phyloP scores from a whole-genome alignment of 257 asterid species.

The Ocimum tenuiflorum region DNA sequence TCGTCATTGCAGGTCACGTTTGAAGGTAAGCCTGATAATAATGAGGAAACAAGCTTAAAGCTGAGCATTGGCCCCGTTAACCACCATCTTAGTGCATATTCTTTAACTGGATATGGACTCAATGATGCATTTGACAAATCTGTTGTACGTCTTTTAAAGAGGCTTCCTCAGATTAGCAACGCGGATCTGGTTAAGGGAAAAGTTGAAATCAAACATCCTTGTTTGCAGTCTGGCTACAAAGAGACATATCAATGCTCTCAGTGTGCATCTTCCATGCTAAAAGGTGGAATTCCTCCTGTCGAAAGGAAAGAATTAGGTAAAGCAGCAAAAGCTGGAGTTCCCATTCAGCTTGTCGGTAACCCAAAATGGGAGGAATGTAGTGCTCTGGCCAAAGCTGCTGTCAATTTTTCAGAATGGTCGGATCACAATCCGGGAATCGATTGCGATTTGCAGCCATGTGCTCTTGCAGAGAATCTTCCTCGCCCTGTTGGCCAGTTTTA shows the following conservation, averaged over 20 bases:
- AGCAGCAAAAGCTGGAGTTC: slow-evolving; percentile 46
- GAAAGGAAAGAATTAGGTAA: slow-evolving; percentile 35
- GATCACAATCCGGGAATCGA: slow-evolving; percentile 48
- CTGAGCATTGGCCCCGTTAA: not conserved
- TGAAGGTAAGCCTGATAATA: slow-evolving; percentile 44
- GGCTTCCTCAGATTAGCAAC: slow-evolving; percentile 44
- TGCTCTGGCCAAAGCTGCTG: slow-evolving; percentile 64
- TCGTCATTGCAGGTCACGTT: slow-evolving; percentile 35
- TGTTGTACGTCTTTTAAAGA: slow-evolving; percentile 60
- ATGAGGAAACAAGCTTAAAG: slow-evolving; percentile 50
- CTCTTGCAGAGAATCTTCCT: slow-evolving; percentile 60
- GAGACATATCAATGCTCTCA: slow-evolving; percentile 59
- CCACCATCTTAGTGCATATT: slow-evolving; percentile 83
- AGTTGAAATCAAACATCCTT: slow-evolving; percentile 73
- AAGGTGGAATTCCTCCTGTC: slow-evolving; percentile 43
- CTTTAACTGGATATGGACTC: slow-evolving; percentile 86
- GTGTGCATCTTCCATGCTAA: slow-evolving; percentile 44
- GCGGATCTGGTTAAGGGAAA: slow-evolving; percentile 52
- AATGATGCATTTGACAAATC: slow-evolving; percentile 97
- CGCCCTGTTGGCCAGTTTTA: slow-evolving; percentile 81
- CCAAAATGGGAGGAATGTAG: slow-evolving; percentile 92
- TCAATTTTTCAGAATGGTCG: slow-evolving; percentile 84
- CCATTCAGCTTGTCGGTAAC: slow-evolving; percentile 58
- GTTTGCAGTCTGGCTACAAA: slow-evolving; percentile 79
- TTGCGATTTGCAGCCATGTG: slow-evolving; percentile 84